Base-by-base conservation (phyloP, 225 moss, liverwort and hornwort genomes). In the Takakia lepidozioides region DNA sequence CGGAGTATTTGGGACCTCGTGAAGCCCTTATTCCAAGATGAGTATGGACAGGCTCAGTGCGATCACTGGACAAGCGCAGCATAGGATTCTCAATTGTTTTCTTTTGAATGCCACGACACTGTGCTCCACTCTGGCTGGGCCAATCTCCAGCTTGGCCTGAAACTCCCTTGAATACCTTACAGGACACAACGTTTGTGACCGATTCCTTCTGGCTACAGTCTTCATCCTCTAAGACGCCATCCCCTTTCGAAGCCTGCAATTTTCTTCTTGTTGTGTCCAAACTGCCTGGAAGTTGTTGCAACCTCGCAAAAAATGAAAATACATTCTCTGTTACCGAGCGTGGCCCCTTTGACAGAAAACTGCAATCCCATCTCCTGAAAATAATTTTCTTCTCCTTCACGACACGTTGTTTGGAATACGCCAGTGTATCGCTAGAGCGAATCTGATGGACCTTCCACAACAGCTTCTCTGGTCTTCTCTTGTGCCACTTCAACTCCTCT, bases 241-340 rank as follows among this genome's bases (percentile, higher is more conserved):
- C n/a, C n/a, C n/a, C n/a, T n/a, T n/a, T n/a, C n/a, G n/a, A n/a
- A n/a, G n/a, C n/a, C n/a, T n/a, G n/a, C n/a, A n/a, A n/a, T n/a
- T n/a, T n/a, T n/a, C n/a, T n/a, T n/a, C 62, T 48, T 38, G 35
- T 48, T 34, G 57, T 54, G 48, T 52, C 53, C 46, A 61, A 65
- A 27, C 30, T 52, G 34, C 43, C 52, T 20, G 58, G 62, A 19
- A 72, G 48, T 27, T 62, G 47, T 39, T 50, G 57, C 32, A 66
- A 44, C 43, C 24, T 62, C 25, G 72, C 61, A 45, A 66, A 43
- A 15, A 66, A 66, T 10, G 61, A 48, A 45, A 72, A 29, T 15
- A 62, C 57, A 46, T 54, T 62, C 43, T 66, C 57, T 53, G 61
- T 47, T 37, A 57, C 72, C 57, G 66, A 52, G 45, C 61, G 62